A percentile compares a stretch with the other conserved stretches of the same genome.
Evolutionary conservation across 169 alveolate genomes (phyloP).

Genomic region (Plasmodium relictum): DNA sequence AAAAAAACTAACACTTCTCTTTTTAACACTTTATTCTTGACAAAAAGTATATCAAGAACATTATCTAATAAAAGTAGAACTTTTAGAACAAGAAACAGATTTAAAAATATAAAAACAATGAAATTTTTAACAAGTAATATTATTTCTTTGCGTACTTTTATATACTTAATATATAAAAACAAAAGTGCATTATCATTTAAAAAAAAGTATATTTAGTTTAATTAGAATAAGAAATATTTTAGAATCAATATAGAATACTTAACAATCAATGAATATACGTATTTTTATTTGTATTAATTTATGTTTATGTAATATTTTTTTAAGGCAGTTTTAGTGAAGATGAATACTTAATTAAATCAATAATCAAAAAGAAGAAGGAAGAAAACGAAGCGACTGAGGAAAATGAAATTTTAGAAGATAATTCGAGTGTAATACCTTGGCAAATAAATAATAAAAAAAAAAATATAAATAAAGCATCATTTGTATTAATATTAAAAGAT

Average conservation of each 20-base stretch:
- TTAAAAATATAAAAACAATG: conserved; percentile 69
- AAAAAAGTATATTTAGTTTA: background rate
- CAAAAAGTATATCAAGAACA: conserved; percentile 65
- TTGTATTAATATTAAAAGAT: conserved; percentile 38
- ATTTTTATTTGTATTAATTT: background rate
- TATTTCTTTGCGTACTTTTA: background rate
- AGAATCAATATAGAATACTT: too few species aligned
- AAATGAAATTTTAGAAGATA: conserved; percentile 11
- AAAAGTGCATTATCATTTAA: background rate
- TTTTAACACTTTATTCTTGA: conserved; percentile 45
- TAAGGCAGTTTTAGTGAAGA: conserved; percentile 75
- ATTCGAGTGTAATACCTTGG: conserved; percentile 40
- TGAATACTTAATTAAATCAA: conserved; percentile 59
- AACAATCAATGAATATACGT: too few species aligned
- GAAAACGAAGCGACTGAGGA: conserved; percentile 25
- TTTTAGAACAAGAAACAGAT: conserved; percentile 49
- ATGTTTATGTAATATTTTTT: conserved; percentile 1
- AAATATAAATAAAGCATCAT: conserved; percentile 31
- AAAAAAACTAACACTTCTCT: conserved; percentile 64
- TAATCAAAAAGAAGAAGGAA: conserved; percentile 69
- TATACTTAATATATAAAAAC: too few species aligned
- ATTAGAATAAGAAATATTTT: too few species aligned
- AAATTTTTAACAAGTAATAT: conserved; percentile 73
- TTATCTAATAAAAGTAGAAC: conserved; percentile 77
- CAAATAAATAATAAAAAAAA: conserved; percentile 60